Percentiles rank a stretch among this genome's conserved stretches.
Evolutionary conservation across 345 rosid genomes (phyloP).

Genomic region (Lepidium aucheri): DNA sequence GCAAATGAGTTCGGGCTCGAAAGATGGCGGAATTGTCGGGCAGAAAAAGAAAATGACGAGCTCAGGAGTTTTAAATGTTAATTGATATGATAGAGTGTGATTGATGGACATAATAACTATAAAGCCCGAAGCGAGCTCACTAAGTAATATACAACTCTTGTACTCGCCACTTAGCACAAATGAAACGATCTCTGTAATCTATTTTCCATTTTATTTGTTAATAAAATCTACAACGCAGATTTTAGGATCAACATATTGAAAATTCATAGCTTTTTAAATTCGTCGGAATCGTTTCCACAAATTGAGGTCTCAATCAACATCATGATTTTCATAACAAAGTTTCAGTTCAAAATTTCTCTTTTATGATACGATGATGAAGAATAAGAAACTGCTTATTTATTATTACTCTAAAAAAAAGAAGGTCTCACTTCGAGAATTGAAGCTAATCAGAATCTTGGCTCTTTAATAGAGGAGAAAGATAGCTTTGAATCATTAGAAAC

Average conservation of each 20-base stretch:
- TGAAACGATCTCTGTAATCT: too few species aligned
- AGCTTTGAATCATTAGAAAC: neutral
- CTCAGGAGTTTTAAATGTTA: too few species aligned
- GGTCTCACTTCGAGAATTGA: slow-evolving; percentile 6
- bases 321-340: neutral
- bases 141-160: too few species aligned
- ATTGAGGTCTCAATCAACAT: neutral
- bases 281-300: neutral
- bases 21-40: too few species aligned
- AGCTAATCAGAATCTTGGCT: slow-evolving; percentile 1
- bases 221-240: too few species aligned
- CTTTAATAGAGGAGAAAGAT: neutral
- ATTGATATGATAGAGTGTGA: too few species aligned
- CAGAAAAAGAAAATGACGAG: too few species aligned
- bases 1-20: too few species aligned
- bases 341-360: neutral
- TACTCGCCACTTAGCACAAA: too few species aligned
- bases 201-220: too few species aligned
- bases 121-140: too few species aligned
- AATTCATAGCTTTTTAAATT: neutral
- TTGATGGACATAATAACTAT: too few species aligned
- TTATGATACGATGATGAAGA: slow-evolving; percentile 5
- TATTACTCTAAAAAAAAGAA: neutral
- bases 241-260: neutral
- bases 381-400: slow-evolving; percentile 5